Evolutionary conservation across 306 rosid species (phyloP), one percentile per base, ranked within the genome.

Genomic region (Lupinus albus): DNA sequence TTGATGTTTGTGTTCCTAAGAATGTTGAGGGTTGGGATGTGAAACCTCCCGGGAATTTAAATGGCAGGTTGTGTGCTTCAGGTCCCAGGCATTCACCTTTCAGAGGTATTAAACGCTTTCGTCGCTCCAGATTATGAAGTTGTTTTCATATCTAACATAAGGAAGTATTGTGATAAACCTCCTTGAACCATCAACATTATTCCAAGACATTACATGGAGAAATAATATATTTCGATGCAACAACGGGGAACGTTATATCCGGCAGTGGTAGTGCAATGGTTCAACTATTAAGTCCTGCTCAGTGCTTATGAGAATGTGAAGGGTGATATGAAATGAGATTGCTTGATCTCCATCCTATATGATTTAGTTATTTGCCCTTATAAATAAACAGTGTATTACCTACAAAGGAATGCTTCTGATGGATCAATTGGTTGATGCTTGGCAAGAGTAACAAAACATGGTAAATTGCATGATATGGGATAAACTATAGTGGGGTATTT

Each of bases 11-110:
- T 55, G 89, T 94, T 72, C 96, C 96, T 0, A 85, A 82, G 80
- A 82, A 81, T 5, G 85, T 94, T 1, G 96, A 94, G 73, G 89
- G 76, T 67, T 94, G 99, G 99, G 84, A 81, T 57, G 64, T 81
- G 66, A 81, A 60, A 53, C 62, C 11, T 46, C 68, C 68, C 4
- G 76, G 82, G 42, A 72, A 58, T 67, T 44, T 55, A 49, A 91
- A 86, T 14, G 87, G 92, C 41, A 85, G 79, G 77, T 80, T 86
- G 11, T 77, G 82, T 61, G 81, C 85, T 56, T 91, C 97, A 64
- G 86, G 84, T 61, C 82, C 82, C 5, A 77, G 75, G 74, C 72
- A 67, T 71, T 25, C 30, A 3, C 30, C 30, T 25, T 25, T 25
- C 30, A 76, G 63, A 55, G 82, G 83, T 11, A 74, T 68, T 35